Evolutionary conservation across 768 basidiomycete species (phyloP), one percentile per base, ranked within the genome.

Genomic region (Podaxis sp.): DNA sequence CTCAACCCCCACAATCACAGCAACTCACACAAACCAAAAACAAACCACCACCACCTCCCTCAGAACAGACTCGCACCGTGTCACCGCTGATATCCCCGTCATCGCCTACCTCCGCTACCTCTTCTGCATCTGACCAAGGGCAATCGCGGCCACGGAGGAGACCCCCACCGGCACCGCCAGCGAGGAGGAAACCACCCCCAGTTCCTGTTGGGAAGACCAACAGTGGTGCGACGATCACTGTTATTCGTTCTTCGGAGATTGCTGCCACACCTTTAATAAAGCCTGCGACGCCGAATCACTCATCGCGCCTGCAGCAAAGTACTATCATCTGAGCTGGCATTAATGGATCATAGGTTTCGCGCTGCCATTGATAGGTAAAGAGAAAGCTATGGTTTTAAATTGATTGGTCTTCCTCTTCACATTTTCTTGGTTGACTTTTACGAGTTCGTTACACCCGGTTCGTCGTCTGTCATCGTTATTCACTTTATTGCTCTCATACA

Each of bases 101-200:
- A 59, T 61, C 54, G 59, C 64, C 58, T 3, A 38, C 62, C 14
- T 55, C 63, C 32, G 47, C 57, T 18, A 52, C 36, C 14, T 51
- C 59, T 61, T 23, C 64, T 66, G 55, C 67, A 35, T 66, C 72
- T 4, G 61, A 68, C 6, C 59, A 60, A 23, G 50, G 50, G 57
- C 60, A 44, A 48, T 32, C 42, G 35, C 64, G 64, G 37, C 69
- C 68, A n/a, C 68, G 67, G 35, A 77, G 81, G 57, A 72, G 84
- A 58, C 75, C 80, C 3, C 81, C 89, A 0, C 85, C 90, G n/a
- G 81, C 85, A 9, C 87, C 88, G 18, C 80, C 80, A 2, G 84
- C 85, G 67, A 78, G 89, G 48, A 74, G 90, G 67, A 89, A 88
- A 65, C 85, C 90, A 1, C 90, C 90, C 36, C 86, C 89, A 14